Evolutionary conservation across 306 rosid species (phyloP).

Genomic region (Castanopsis chinensis): DNA sequence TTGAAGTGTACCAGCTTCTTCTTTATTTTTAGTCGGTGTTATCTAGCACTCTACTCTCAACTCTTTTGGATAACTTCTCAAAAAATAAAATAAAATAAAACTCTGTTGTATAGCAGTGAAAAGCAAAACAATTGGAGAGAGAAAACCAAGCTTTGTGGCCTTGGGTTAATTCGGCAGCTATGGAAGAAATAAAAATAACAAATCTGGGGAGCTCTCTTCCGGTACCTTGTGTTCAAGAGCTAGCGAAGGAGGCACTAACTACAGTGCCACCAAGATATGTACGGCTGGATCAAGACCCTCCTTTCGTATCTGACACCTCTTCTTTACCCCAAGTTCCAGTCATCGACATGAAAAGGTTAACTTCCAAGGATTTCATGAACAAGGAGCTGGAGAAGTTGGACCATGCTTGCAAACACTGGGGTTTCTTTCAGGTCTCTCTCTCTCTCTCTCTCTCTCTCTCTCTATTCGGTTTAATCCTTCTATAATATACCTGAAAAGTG

Average conservation of each 20-base stretch:
- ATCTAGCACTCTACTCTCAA: too few species aligned
- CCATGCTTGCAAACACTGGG: constrained; percentile 53
- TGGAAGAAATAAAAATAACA: not conserved
- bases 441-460: not conserved
- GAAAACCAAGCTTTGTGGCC: too few species aligned
- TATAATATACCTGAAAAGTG: too few species aligned
- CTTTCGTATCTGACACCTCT: not conserved
- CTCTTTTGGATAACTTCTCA: too few species aligned
- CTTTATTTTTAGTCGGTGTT: too few species aligned
- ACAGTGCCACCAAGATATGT: not conserved
- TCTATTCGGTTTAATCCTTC: not conserved
- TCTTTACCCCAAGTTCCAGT: not conserved
- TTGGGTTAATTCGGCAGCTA: not conserved
- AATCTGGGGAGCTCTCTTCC: not conserved
- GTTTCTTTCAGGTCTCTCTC: constrained; percentile 42
- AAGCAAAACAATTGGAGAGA: too few species aligned
- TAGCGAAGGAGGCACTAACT: not conserved
- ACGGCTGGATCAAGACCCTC: constrained; percentile 4
- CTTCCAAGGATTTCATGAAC: constrained; percentile 9
- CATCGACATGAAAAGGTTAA: constrained; percentile 9
- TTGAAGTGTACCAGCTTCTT: too few species aligned
- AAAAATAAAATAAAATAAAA: too few species aligned
- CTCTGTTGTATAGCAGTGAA: too few species aligned
- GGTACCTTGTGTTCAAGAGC: constrained; percentile 5
- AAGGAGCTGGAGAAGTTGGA: constrained; percentile 35